Conservation (phyloP, 805 yeast species). For the Sugiyamaella mastotermitis region DNA sequence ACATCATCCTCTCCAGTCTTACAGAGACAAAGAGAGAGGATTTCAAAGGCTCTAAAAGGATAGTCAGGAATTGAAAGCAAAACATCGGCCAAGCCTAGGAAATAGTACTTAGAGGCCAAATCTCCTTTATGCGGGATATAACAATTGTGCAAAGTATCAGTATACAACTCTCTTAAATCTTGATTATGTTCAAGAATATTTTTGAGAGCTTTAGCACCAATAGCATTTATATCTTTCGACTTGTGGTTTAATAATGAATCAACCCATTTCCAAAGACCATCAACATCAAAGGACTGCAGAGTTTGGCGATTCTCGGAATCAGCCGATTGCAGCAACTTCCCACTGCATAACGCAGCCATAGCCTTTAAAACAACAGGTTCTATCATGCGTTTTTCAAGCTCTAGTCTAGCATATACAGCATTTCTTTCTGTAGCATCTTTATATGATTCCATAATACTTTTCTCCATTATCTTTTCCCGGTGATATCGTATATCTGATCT, state of each 20-base stretch:
- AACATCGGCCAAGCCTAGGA: slow-evolving; percentile 62
- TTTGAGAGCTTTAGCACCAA: slow-evolving; percentile 67
- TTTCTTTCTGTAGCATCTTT: slow-evolving; percentile 31
- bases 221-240: slow-evolving; percentile 49
- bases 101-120: slow-evolving; percentile 62
- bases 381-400: slow-evolving; percentile 65
- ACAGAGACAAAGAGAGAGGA: slow-evolving; percentile 68
- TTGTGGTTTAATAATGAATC: slow-evolving; percentile 55
- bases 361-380: slow-evolving; percentile 71
- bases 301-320: slow-evolving; percentile 38
- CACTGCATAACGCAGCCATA: slow-evolving; percentile 76
- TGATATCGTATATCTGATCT: slow-evolving; percentile 50
- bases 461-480: slow-evolving; percentile 56
- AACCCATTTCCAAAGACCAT: slow-evolving; percentile 73
- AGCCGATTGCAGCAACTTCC: slow-evolving; percentile 48
- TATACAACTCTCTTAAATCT: slow-evolving; percentile 43
- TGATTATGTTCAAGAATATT: slow-evolving; percentile 61
- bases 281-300: slow-evolving; percentile 53
- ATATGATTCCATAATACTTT: slow-evolving; percentile 33
- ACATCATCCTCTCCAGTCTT: slow-evolving; percentile 70
- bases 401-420: slow-evolving; percentile 61
- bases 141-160: slow-evolving; percentile 54
- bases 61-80: slow-evolving; percentile 44
- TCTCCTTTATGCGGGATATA: slow-evolving; percentile 40
- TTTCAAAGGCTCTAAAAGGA: slow-evolving; percentile 53